Evolutionary conservation across 495 filamentous ascomycete species (phyloP).

Genomic region (Lophiotrema nucula): DNA sequence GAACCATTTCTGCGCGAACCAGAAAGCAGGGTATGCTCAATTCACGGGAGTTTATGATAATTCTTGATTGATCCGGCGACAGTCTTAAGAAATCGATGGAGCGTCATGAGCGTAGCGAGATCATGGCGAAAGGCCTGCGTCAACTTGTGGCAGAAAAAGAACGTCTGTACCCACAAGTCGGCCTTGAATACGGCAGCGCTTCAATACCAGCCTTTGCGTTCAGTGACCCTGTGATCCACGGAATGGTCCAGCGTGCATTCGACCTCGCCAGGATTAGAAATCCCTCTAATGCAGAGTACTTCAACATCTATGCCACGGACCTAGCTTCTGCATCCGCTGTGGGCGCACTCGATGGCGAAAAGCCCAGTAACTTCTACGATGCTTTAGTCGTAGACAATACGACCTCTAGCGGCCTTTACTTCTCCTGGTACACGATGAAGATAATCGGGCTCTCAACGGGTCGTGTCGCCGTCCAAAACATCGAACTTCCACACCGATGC

Average conservation of each 20-base stretch:
- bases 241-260: neutral
- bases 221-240: neutral
- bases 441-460: neutral
- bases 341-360: neutral
- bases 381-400: conserved; percentile 1
- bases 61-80: too few species aligned
- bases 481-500: neutral
- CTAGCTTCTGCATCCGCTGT: neutral
- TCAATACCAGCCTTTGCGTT: neutral
- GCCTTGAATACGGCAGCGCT: neutral
- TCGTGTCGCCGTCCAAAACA: neutral
- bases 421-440: conserved; percentile 2
- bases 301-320: neutral
- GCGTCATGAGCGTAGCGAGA: neutral
- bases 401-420: too few species aligned
- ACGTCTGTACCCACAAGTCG: neutral
- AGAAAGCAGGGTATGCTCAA: too few species aligned
- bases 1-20: too few species aligned
- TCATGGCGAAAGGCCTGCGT: neutral
- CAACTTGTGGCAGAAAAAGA: neutral
- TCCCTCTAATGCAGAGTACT: neutral
- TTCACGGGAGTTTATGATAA: too few species aligned
- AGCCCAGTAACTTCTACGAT: neutral
- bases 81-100: too few species aligned
- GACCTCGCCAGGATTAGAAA: neutral